Evolutionary conservation across 805 yeast species (phyloP).

Genomic region (Cyberlindnera saturnus): DNA sequence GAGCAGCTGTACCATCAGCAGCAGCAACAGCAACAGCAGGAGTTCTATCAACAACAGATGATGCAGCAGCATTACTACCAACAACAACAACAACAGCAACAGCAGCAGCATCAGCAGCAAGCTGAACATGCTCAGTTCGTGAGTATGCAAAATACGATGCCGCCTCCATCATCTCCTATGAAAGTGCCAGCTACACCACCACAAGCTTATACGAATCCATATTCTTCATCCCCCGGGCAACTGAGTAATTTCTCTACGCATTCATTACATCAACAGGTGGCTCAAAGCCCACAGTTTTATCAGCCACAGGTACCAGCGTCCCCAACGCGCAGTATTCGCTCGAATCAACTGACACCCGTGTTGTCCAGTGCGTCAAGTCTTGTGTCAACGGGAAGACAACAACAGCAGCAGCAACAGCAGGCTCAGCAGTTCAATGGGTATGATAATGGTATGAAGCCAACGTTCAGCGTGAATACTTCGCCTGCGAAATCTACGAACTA

Average conservation of each 20-base stretch:
- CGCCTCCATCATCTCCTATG: slow-evolving; percentile 22
- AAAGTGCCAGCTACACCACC: slow-evolving; percentile 18
- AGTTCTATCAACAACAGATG: slow-evolving; percentile 27
- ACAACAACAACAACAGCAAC: slow-evolving; percentile 23
- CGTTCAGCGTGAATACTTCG: slow-evolving; percentile 12
- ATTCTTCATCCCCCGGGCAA: slow-evolving; percentile 21
- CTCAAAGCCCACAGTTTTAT: slow-evolving; percentile 22
- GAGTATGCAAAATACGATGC: slow-evolving; percentile 24
- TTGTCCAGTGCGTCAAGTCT: slow-evolving; percentile 20
- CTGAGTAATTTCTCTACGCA: slow-evolving; percentile 10
- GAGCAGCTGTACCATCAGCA: slow-evolving; percentile 30
- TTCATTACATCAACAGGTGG: slow-evolving; percentile 16
- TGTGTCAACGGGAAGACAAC: slow-evolving; percentile 14
- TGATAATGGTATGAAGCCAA: slow-evolving; percentile 4
- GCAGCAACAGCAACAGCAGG: slow-evolving; percentile 27
- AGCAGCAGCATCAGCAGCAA: slow-evolving; percentile 23
- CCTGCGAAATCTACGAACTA: slow-evolving; percentile 12
- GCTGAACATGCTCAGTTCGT: slow-evolving; percentile 21
- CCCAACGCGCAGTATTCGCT: slow-evolving; percentile 26
- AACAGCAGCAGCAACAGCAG: slow-evolving; percentile 1
- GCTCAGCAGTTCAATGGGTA: neutral
- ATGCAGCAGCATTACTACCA: slow-evolving; percentile 26
- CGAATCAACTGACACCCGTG: slow-evolving; percentile 21
- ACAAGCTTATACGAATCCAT: slow-evolving; percentile 10
- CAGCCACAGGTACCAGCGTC: slow-evolving; percentile 28